phyloP scores from a whole-genome alignment of 2,329 filamentous ascomycete species.

The Cercospora sesami region DNA sequence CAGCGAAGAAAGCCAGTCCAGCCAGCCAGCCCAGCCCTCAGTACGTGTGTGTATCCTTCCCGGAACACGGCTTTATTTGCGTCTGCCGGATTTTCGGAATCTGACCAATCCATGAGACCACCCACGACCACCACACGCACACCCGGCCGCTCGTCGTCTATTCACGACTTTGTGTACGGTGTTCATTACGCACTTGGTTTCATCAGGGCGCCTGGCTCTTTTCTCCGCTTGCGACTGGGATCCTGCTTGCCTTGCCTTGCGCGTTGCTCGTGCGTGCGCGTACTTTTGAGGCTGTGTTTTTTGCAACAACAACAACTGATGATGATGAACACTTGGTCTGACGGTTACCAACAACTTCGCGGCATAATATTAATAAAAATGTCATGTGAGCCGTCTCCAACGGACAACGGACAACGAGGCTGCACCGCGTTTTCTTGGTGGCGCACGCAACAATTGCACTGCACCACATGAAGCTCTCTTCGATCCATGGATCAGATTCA shows the following conservation, averaged over 20 bases:
- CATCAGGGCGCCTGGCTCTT: background rate
- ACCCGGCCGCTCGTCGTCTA: background rate
- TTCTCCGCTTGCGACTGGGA: background rate
- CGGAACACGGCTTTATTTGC: background rate
- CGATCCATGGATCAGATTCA: conserved; percentile 1
- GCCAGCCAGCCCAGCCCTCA: background rate
- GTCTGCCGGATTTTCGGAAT: background rate
- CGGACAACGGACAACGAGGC: background rate
- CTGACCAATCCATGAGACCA: background rate
- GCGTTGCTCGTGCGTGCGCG: background rate
- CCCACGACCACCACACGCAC: background rate
- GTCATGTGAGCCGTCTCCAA: background rate
- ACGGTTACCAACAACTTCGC: background rate
- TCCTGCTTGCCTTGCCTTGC: background rate
- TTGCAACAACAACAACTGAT: background rate
- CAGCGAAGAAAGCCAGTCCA: background rate
- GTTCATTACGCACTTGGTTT: background rate
- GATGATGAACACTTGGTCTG: background rate
- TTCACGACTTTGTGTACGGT: background rate
- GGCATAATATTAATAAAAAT: background rate
- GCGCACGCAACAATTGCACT: background rate
- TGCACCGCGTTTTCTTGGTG: background rate
- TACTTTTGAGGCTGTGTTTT: conserved; percentile 7
- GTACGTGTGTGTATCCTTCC: conserved; percentile 2
- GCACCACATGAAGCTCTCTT: background rate